phyloP scores from a whole-genome alignment of 2,329 filamentous ascomycete genomes.

The Hymenoscyphus fructigenus region DNA sequence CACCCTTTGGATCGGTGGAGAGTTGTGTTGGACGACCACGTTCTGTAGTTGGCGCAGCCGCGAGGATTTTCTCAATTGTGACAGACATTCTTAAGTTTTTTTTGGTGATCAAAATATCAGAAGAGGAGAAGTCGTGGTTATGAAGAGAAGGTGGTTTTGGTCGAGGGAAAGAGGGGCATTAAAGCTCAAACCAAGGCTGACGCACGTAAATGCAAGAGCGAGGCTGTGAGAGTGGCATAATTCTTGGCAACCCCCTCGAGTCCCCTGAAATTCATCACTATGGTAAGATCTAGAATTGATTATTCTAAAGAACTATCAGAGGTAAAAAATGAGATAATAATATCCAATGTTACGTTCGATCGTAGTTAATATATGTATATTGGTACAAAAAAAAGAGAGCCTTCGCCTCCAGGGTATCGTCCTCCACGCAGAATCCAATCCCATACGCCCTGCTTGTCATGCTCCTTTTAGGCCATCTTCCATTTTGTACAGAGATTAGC shows the following conservation, averaged over 20 bases:
- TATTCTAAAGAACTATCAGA: no score
- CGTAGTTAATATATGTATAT: neutral
- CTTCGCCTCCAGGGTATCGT: constrained; percentile 30
- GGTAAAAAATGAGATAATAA: no score
- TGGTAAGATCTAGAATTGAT: neutral
- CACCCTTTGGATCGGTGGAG: constrained; percentile 82
- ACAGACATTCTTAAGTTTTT: constrained; percentile 44
- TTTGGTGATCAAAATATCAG: neutral
- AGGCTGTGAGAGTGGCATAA: constrained; percentile 2
- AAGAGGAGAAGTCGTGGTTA: neutral
- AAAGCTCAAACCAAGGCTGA: constrained; percentile 13
- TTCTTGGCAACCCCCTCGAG: neutral
- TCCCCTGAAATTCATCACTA: neutral
- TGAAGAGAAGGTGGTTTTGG: neutral
- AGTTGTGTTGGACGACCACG: constrained; percentile 88
- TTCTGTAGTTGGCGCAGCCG: constrained; percentile 77
- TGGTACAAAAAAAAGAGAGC: neutral
- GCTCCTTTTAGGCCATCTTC: constrained; percentile 12
- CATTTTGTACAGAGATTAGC: constrained; percentile 25
- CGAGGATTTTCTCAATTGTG: constrained; percentile 69
- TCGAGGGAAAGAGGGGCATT: neutral
- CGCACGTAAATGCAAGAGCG: constrained; percentile 16
- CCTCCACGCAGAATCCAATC: constrained; percentile 22
- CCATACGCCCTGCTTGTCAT: constrained; percentile 19
- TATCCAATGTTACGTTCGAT: neutral